Conservation (phyloP, 768 basidiomycete genomes). For the Amanita jacksonii region DNA sequence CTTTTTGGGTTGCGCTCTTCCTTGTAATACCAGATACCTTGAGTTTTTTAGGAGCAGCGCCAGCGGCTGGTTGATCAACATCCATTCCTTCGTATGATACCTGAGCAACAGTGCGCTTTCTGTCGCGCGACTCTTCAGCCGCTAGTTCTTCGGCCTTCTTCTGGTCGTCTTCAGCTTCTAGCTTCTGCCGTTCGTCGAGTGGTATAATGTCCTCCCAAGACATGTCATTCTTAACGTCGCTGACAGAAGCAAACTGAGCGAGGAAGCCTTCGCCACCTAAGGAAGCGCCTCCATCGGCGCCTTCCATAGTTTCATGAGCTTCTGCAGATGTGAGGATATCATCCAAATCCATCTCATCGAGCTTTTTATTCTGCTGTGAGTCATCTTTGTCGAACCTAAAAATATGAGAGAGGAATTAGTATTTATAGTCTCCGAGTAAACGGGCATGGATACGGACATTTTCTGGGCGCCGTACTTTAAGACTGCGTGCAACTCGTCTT, state of each 20-base stretch:
- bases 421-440: neutral
- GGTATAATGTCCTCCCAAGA: conserved; percentile 99
- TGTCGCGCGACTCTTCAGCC: conserved; percentile 57
- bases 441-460: conserved; percentile 47
- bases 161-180: conserved; percentile 74
- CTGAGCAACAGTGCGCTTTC: conserved; percentile 80
- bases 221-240: conserved; percentile 98
- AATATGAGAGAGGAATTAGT: conserved; percentile 11
- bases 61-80: conserved; percentile 58
- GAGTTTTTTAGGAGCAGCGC: conserved; percentile 64
- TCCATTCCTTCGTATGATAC: conserved; percentile 95
- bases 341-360: conserved; percentile 98
- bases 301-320: conserved; percentile 88
- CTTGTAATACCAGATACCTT: conserved; percentile 63
- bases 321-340: conserved; percentile 96
- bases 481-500: conserved; percentile 94
- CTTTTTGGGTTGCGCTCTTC: conserved; percentile 88
- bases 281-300: conserved; percentile 80
- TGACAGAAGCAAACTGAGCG: conserved; percentile 89
- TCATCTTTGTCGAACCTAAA: conserved; percentile 96
- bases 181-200: conserved; percentile 76
- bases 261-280: conserved; percentile 98
- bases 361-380: conserved; percentile 82
- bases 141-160: conserved; percentile 63
- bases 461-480: conserved; percentile 98